Evolutionary conservation across 805 yeast genomes (phyloP), one percentile per base, ranked within the genome.

Genomic region (Torulaspora indica): DNA sequence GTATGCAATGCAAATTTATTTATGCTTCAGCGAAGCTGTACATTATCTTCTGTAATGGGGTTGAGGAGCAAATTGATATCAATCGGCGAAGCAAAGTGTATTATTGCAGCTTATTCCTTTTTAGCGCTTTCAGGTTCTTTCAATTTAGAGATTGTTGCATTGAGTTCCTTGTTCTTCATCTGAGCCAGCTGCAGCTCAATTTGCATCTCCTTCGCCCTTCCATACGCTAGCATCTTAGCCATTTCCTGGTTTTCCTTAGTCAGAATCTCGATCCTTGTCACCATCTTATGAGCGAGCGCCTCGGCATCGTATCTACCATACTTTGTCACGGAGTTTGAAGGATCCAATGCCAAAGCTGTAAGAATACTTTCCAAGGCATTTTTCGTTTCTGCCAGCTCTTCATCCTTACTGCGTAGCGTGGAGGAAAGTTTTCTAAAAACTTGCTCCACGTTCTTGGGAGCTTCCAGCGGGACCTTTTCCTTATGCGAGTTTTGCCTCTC

Each of bases 261-360:
- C 47, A 87, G 65, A 45, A 74, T 67, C 42, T 77, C 76, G 51
- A 87, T 55, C 54, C 85, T 78, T 32, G 74, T 72, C 31, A 86
- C 70, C 46, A 85, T 77, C 54, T 81, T 81, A 58, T 86, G 93
- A 10, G 90, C 79, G 37, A 85, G 66, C 43, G 85, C 89, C 55
- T 84, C 80, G 40, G 78, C 82, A 55, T 86, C 95, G 59, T 77
- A 82, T 45, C 82, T 70, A 2, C 88, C 89, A 45, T 71, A 64
- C 27, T 71, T 69, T 1, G 79, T 77, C 17, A 69, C 61, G 1
- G 67, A 49, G 41, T 73, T 75, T 8, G 67, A 59, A 4, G 82
- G 81, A 47, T 74, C 74, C 40, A 77, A 53, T 1, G 79, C 69
- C 20, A 77, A 61, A 0, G 83, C 81, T 1, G 84, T 75, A 18